Evolutionary conservation across 441 rosid genomes (phyloP).

Genomic region (Populus hybrid): DNA sequence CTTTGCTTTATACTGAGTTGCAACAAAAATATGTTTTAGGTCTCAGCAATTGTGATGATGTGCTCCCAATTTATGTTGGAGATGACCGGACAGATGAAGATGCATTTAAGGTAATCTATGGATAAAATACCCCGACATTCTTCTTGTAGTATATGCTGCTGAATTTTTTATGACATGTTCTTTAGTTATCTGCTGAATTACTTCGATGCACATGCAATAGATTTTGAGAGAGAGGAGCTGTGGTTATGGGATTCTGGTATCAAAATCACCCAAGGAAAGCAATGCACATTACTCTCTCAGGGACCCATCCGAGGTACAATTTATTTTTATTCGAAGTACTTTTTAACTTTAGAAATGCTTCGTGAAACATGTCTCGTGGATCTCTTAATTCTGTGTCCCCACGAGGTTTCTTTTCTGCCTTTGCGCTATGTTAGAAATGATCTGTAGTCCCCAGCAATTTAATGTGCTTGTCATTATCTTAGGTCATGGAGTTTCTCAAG

Average conservation of each 20-base stretch:
- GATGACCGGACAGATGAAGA: slow-evolving; percentile 98
- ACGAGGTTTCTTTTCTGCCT: too few species aligned
- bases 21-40: slow-evolving; percentile 33
- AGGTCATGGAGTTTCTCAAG: slow-evolving; percentile 92
- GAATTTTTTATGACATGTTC: neutral
- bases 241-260: slow-evolving; percentile 83
- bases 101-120: slow-evolving; percentile 68
- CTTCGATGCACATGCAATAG: slow-evolving; percentile 30
- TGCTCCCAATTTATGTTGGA: slow-evolving; percentile 93
- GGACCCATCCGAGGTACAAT: slow-evolving; percentile 77
- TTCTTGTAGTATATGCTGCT: neutral
- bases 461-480: neutral
- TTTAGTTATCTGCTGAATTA: neutral
- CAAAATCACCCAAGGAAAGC: slow-evolving; percentile 79
- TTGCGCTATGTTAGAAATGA: too few species aligned
- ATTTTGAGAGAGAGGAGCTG: slow-evolving; percentile 70
- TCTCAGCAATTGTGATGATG: slow-evolving; percentile 63
- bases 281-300: slow-evolving; percentile 81
- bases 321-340: neutral
- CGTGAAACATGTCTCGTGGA: too few species aligned
- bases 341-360: neutral
- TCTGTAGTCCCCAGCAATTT: neutral
- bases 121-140: neutral
- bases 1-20: neutral
- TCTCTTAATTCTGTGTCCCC: too few species aligned